These are phyloP conservation scores for Fusarium sp. DNA, from an alignment of 2,329 filamentous ascomycete genomes.

Conservation along the genomic window DNA sequence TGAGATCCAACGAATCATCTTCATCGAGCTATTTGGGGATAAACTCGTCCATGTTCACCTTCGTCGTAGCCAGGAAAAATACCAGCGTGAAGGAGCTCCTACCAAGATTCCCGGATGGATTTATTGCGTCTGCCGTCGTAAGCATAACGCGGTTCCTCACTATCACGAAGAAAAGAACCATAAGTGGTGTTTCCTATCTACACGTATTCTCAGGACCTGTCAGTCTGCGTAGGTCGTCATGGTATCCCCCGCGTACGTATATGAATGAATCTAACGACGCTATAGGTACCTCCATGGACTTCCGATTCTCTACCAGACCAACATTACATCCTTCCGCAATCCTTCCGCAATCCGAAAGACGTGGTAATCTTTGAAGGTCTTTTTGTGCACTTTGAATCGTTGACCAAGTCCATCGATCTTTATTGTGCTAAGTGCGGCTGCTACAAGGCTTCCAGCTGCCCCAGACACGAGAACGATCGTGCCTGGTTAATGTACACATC, in stretches of 20 bases:
- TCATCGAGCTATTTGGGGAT: no score
- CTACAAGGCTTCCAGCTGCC: no score
- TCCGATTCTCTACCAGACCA: conserved; percentile 17
- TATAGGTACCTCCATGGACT: conserved; percentile 14
- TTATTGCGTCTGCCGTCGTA: conserved; percentile 3
- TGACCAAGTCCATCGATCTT: background rate
- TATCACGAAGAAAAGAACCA: conserved; percentile 3
- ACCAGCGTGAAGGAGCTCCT: background rate
- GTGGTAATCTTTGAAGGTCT: background rate
- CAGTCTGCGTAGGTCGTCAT: conserved; percentile 11
- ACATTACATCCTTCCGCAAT: no score
- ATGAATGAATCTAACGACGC: background rate
- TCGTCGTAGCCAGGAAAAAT: background rate
- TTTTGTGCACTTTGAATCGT: background rate
- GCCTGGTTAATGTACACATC: background rate
- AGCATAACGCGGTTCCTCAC: background rate
- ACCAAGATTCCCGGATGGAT: background rate
- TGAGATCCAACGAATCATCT: no score
- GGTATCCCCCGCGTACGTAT: background rate
- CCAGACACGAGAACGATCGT: background rate
- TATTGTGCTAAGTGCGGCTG: background rate
- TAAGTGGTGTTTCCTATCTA: conserved; percentile 2
- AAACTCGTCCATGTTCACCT: conserved; percentile 5
- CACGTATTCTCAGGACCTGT: conserved; percentile 14
- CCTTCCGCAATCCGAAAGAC: background rate